Base-by-base conservation (phyloP, 140 eudicot genomes). In the Anethum foeniculum region DNA sequence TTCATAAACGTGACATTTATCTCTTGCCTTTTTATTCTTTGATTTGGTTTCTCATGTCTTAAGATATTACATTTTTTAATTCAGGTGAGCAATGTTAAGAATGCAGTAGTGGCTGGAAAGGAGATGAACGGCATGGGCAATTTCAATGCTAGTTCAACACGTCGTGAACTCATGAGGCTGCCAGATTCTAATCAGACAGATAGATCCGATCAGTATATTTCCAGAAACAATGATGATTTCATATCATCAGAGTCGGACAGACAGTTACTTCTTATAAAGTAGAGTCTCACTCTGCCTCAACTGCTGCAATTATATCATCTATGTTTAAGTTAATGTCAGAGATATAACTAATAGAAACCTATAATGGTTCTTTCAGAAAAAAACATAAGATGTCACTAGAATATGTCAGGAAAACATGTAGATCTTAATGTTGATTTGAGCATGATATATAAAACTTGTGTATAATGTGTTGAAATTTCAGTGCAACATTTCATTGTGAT, bases 221-320 rank as follows among this genome's bases (percentile, higher is more conserved):
- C 91, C 52, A 44, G 48, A 81, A 88, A 91, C 76, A 91, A 89
- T 85, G 97, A 89, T 86, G 93, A 90, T 86, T 88, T 88, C 84
- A 89, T 90, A 49, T 83, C 90, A 81, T 93, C 92, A 21, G 94
- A 88, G 80, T 84, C 96, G 46, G 94, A 88, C 72, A 84, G 89
- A 71, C 96, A 89, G 48, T 44, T 86, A 85, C 97, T 90, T 83
- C 91, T 91, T 47, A 90, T 93, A 77, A 90, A 82, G 96, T 90
- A 80, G 27, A 7, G 36, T 74, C 48, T 44, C 27, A 16, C 15
- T n/a, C 5, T 74, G 38, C 39, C 48, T 74, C 38, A 8, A 19
- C 3, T 72, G n/a, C 46, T 8, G 2, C 19, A 34, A 23, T 19
- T n/a, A 5, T 44, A 32, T 44, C 10, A 18, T 10, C 27, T 9